Base-by-base conservation (phyloP, 2,329 filamentous ascomycete species). In the Diaporthe vaccinii region DNA sequence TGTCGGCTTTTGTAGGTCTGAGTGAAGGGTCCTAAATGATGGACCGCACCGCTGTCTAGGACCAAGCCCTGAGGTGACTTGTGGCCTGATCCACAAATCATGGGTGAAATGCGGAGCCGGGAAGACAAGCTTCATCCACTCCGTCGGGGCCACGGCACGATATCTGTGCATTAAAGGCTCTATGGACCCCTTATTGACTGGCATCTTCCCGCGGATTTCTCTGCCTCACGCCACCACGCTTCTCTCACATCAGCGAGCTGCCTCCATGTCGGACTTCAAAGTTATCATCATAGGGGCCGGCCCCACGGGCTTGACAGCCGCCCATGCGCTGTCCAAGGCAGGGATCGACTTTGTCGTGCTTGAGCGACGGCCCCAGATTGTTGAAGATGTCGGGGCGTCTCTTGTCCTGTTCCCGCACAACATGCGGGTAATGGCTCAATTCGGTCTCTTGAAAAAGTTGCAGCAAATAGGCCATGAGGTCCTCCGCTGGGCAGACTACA, bases 291-390 rank as follows among this genome's bases (percentile, higher is more conserved):
- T 78, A 6, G 82, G 82, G 12, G 81, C 78, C 51, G 82, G 82
- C 10, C 80, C 80, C 3, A 79, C 79, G 12, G 82, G 82, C 3
- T 76, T 83, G 9, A 78, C 78, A 4, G 74, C 80, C 7, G 82
- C 81, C n/a, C 80, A 82, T 72, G 75, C 78, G 3, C 78, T 83
- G 41, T 79, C 79, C 22, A 78, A 79, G 73, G 81, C 80, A 10
- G 78, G 77, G 20, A 82, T 86, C 49, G 82, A 86, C 72, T 86
- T 84, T 15, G 77, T 84, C 55, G 72, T 86, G 10, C 82, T 86
- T 1, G 85, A 86, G 70, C 76, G 79, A 15, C 80, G 82, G 1
- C 39, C 77, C 1, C 76, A 78, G 0, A 39, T 83, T 14, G 74
- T 82, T 75, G 74, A 80, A 55, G 79, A 84, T 76, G 80, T 81